phyloP scores from a whole-genome alignment of 306 rosid species.

The Quercus glauca region DNA sequence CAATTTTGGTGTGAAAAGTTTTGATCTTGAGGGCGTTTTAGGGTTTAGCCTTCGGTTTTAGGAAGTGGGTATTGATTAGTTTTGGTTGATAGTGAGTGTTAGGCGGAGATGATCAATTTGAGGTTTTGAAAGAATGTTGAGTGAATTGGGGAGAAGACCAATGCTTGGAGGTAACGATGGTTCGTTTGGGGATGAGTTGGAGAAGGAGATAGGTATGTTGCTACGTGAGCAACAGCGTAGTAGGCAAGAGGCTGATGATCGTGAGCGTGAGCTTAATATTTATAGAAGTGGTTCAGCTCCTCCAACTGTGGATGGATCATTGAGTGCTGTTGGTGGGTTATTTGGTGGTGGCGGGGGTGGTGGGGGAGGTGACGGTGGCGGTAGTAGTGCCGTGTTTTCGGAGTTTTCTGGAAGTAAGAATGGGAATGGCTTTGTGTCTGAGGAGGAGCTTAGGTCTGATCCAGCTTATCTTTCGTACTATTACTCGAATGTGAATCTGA shows the following conservation, averaged over 20 bases:
- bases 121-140: constrained; percentile 53
- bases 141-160: constrained; percentile 80
- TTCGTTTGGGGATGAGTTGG: constrained; percentile 81
- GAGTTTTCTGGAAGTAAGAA: constrained; percentile 53
- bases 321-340: constrained; percentile 77
- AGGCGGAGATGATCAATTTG: constrained; percentile 18
- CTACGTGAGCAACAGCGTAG: constrained; percentile 69
- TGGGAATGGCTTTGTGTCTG: constrained; percentile 65
- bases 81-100: background rate
- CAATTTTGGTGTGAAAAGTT: constrained; percentile 12
- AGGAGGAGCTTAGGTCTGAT: constrained; percentile 92
- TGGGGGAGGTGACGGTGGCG: background rate
- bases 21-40: constrained; percentile 17
- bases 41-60: constrained; percentile 31
- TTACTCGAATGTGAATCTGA: constrained; percentile 77
- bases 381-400: constrained; percentile 18
- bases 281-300: constrained; percentile 95
- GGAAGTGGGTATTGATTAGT: constrained; percentile 22
- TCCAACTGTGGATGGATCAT: constrained; percentile 85
- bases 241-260: constrained; percentile 71
- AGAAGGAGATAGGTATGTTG: constrained; percentile 80
- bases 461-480: constrained; percentile 78
- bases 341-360: constrained; percentile 36
- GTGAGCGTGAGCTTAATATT: constrained; percentile 62
- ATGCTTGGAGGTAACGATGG: constrained; percentile 75